Base-by-base conservation (phyloP, 129 eudicot genomes). In the Cynara cardunculus region DNA sequence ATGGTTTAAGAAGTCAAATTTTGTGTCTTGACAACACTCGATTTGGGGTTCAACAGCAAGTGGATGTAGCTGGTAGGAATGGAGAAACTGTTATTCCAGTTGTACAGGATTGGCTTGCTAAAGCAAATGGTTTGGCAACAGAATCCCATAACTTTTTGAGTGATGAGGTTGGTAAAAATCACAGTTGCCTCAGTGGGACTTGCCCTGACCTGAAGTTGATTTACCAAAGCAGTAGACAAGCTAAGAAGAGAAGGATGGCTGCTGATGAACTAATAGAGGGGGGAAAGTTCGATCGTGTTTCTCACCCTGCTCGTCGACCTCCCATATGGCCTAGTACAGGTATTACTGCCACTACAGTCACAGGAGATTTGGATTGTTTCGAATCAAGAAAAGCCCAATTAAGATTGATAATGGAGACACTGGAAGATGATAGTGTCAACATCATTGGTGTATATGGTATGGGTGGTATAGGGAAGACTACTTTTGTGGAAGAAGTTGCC, bases 381-480 rank as follows among this genome's bases (percentile, higher is more conserved):
- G 87, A 86, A 35, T 86, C 89, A 10, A 74, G 87, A 79, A 83
- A 79, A 71, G 3, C 75, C 3, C 46, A 56, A 24, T 69, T 86
- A 22, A 66, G 77, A 41, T 74, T 56, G 78, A 72, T 83, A 61
- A 83, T 83, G 86, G 89, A 86, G 73, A 84, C 84, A 13, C 34
- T 86, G 78, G 72, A 75, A 71, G 87, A 86, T 83, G 82, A 82
- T 64, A 79, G 77, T 18, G 73, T 86, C 7, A 71, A 72, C 31
- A 16, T 86, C 14, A 71, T 86, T 62, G 89, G 89, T 78, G 84
- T 86, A 11, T 86, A 83, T 75, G 89, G 87, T 44, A 84, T 84
- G 83, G 85, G 85, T 56, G 90, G 87, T 14, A 75, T 83, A 24
- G 88, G 91, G 22, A 87, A 87, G 87, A 85, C 91, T 11, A 85